Percentiles rank a stretch among this genome's conserved stretches.
phyloP scores from a whole-genome alignment of 2,329 filamentous ascomycete genomes.

The Blumeria hordei region DNA sequence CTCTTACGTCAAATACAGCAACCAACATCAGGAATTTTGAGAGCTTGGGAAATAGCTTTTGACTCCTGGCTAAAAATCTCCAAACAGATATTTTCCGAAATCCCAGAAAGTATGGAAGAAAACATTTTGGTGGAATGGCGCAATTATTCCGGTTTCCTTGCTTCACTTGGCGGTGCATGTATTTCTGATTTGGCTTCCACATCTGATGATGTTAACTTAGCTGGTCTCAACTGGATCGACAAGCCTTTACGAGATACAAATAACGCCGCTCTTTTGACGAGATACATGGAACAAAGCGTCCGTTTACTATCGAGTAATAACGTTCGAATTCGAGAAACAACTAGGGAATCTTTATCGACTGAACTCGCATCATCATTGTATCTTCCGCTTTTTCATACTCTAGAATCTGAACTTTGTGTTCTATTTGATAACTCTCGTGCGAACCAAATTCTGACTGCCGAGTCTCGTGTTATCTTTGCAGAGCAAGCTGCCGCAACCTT shows the following conservation, averaged over 20 bases:
- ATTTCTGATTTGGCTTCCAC: slow-evolving; percentile 29
- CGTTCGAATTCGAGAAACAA: slow-evolving; percentile 39
- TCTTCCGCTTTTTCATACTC: slow-evolving; percentile 35
- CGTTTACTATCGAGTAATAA: slow-evolving; percentile 40
- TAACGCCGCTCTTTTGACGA: slow-evolving; percentile 33
- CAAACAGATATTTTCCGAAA: slow-evolving; percentile 32
- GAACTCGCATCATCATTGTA: slow-evolving; percentile 39
- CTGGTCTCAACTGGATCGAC: slow-evolving; percentile 35
- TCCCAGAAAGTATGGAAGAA: slow-evolving; percentile 28
- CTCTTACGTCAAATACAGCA: slow-evolving; percentile 34
- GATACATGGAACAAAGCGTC: slow-evolving; percentile 37
- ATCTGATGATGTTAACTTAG: slow-evolving; percentile 31
- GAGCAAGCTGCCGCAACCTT: slow-evolving; percentile 42
- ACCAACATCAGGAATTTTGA: slow-evolving; percentile 40
- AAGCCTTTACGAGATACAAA: slow-evolving; percentile 30
- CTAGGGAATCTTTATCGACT: slow-evolving; percentile 38
- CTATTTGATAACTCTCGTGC: slow-evolving; percentile 32
- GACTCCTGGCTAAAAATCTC: slow-evolving; percentile 39
- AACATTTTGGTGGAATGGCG: slow-evolving; percentile 37
- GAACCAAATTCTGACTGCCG: slow-evolving; percentile 26
- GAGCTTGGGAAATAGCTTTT: slow-evolving; percentile 42
- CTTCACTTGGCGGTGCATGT: slow-evolving; percentile 41
- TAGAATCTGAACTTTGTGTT: slow-evolving; percentile 38
- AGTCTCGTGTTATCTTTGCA: slow-evolving; percentile 39
- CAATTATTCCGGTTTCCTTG: slow-evolving; percentile 43